These are phyloP conservation scores for Phytophthora parvispora DNA, from an alignment of 352 stramenopile species.

Conservation along the genomic window DNA sequence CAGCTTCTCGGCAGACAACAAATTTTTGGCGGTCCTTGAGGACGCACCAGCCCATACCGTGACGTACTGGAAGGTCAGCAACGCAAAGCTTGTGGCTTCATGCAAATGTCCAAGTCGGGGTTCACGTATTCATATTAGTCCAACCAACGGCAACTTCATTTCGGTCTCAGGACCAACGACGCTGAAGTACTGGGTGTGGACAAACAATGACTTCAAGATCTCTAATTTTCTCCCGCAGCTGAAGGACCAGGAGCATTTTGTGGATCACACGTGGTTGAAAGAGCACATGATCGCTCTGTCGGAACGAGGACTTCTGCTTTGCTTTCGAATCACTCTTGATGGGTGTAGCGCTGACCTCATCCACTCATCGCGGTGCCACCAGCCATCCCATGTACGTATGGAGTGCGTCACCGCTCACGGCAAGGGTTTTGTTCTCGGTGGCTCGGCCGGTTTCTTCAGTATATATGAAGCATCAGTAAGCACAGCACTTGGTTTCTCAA, in stretches of 20 bases:
- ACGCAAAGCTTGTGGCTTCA: slow-evolving; percentile 74
- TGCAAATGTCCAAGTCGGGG: slow-evolving; percentile 78
- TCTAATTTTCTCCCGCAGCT: slow-evolving; percentile 79
- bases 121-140: slow-evolving; percentile 75
- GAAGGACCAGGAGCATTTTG: slow-evolving; percentile 86
- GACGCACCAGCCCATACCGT: slow-evolving; percentile 77
- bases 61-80: slow-evolving; percentile 87
- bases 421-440: slow-evolving; percentile 83
- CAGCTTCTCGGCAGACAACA: slow-evolving; percentile 79
- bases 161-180: slow-evolving; percentile 82
- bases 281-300: slow-evolving; percentile 82
- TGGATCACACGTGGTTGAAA: slow-evolving; percentile 82
- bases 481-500: too few relatives aligned
- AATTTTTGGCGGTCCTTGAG: slow-evolving; percentile 79
- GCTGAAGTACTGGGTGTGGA: slow-evolving; percentile 85
- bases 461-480: slow-evolving; percentile 78
- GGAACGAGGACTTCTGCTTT: slow-evolving; percentile 73
- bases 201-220: slow-evolving; percentile 83
- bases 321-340: slow-evolving; percentile 67
- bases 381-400: slow-evolving; percentile 74
- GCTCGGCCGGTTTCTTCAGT: slow-evolving; percentile 79
- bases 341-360: slow-evolving; percentile 66
- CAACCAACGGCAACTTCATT: slow-evolving; percentile 75
- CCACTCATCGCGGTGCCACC: slow-evolving; percentile 72
- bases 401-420: slow-evolving; percentile 71